phyloP scores from a whole-genome alignment of 2,329 filamentous ascomycete species.

The Coleophoma crateriformis region DNA sequence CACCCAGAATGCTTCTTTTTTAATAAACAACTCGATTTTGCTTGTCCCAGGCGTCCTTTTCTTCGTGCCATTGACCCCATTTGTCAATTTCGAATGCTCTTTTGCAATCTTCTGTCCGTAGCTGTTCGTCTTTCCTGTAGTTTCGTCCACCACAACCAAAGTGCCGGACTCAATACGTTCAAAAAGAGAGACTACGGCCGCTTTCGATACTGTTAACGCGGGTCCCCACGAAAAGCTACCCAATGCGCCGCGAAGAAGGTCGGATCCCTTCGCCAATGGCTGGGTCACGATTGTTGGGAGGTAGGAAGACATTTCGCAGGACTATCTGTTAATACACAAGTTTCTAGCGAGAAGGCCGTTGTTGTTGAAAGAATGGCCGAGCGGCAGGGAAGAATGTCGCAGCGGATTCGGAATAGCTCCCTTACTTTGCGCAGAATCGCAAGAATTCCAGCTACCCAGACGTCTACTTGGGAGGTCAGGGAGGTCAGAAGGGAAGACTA shows the following conservation, averaged over 20 bases:
- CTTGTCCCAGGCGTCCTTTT: conserved; percentile 32
- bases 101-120: conserved; percentile 41
- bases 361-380: too few relatives aligned
- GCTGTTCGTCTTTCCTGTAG: conserved; percentile 32
- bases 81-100: conserved; percentile 29
- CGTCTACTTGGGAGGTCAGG: not conserved
- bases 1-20: conserved; percentile 66
- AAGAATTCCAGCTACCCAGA: conserved; percentile 3
- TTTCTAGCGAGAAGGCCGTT: too few relatives aligned
- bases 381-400: not conserved
- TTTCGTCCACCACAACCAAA: conserved; percentile 41
- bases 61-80: conserved; percentile 30
- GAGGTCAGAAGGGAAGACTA: not conserved
- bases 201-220: conserved; percentile 39
- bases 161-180: conserved; percentile 42
- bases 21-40: conserved; percentile 51
- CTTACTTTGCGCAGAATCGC: conserved; percentile 11
- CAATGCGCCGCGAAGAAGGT: conserved; percentile 35
- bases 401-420: not conserved
- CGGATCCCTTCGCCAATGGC: conserved; percentile 33
- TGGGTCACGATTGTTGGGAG: conserved; percentile 32
- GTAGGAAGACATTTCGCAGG: conserved; percentile 25
- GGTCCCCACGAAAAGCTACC: conserved; percentile 42
- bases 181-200: conserved; percentile 38
- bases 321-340: too few relatives aligned